A percentile compares a stretch with the other conserved stretches of the same genome.
These are phyloP conservation scores for Linnemannia hyalina DNA, from an alignment of 192 early-diverging fungal genomes.

Conservation along the genomic window DNA sequence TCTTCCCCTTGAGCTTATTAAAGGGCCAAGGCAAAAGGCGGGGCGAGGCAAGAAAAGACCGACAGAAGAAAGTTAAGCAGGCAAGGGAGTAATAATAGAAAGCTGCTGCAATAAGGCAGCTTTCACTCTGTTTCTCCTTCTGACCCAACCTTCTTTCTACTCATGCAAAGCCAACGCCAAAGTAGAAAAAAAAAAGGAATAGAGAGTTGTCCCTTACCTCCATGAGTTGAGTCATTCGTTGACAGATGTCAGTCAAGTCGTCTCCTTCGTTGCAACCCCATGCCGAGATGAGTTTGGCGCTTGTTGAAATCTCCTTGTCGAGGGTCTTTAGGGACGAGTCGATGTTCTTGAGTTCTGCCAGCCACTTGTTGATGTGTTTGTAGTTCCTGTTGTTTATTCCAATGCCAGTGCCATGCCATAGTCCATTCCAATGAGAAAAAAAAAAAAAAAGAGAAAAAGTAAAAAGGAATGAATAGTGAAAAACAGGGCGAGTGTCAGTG, in stretches of 20 bases:
- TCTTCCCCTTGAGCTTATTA: background rate
- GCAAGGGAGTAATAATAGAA: background rate
- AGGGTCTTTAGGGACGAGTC: conserved; percentile 46
- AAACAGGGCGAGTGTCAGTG: background rate
- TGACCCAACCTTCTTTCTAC: background rate
- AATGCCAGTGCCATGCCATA: too few relatives aligned
- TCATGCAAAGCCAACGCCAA: background rate
- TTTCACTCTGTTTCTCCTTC: background rate
- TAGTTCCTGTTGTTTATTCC: conserved; percentile 31
- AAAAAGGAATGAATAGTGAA: background rate
- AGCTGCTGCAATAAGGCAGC: background rate
- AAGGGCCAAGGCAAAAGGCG: background rate
- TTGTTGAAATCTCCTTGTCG: conserved; percentile 48
- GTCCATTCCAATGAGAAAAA: background rate
- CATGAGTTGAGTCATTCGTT: conserved; percentile 56
- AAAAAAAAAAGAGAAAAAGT: background rate
- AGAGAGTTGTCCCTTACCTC: conserved; percentile 21
- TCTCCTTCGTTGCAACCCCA: conserved; percentile 55
- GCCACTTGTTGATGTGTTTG: conserved; percentile 58
- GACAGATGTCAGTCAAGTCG: conserved; percentile 50
- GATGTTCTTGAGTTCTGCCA: conserved; percentile 54
- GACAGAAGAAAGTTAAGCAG: background rate
- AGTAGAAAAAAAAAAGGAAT: background rate
- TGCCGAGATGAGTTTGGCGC: conserved; percentile 46
- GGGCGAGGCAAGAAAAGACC: background rate